phyloP scores from a whole-genome alignment of 164 flowering plant genomes.

The Aristolochia contorta region DNA sequence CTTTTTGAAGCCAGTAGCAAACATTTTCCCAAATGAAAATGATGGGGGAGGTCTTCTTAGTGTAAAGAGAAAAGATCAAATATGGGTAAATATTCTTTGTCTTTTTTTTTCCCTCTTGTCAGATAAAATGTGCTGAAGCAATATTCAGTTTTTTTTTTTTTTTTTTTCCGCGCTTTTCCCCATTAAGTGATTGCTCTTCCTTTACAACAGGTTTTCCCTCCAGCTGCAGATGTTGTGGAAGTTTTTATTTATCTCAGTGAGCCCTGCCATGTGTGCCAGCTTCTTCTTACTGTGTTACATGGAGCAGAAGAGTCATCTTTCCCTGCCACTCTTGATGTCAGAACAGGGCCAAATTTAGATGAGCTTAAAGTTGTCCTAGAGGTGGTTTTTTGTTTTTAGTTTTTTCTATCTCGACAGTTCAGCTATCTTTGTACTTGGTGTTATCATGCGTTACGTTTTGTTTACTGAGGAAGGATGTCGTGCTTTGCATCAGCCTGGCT shows the following conservation, averaged over 20 bases:
- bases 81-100: conserved; percentile 45
- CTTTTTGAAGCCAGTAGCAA: conserved; percentile 60
- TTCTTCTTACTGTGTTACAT: conserved; percentile 87
- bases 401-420: neutral
- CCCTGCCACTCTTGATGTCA: conserved; percentile 84
- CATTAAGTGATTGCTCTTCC: conserved; percentile 5
- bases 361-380: conserved; percentile 85
- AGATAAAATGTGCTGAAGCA: conserved; percentile 5
- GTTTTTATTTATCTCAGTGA: conserved; percentile 78
- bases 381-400: conserved; percentile 40
- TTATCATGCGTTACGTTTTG: too few relatives aligned
- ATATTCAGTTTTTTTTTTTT: conserved; percentile 12
- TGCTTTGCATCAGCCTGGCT: too few relatives aligned
- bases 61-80: conserved; percentile 66
- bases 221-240: conserved; percentile 85
- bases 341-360: conserved; percentile 73
- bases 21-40: conserved; percentile 38
- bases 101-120: neutral
- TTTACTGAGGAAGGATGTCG: too few relatives aligned
- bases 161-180: neutral
- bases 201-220: conserved; percentile 63
- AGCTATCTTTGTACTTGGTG: neutral
- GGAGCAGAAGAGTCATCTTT: conserved; percentile 92
- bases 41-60: conserved; percentile 52
- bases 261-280: conserved; percentile 98